A percentile compares a stretch with the other conserved stretches of the same genome.
These are phyloP conservation scores for Carallia pectinifolia DNA, from an alignment of 345 rosid species.

Conservation along the genomic window DNA sequence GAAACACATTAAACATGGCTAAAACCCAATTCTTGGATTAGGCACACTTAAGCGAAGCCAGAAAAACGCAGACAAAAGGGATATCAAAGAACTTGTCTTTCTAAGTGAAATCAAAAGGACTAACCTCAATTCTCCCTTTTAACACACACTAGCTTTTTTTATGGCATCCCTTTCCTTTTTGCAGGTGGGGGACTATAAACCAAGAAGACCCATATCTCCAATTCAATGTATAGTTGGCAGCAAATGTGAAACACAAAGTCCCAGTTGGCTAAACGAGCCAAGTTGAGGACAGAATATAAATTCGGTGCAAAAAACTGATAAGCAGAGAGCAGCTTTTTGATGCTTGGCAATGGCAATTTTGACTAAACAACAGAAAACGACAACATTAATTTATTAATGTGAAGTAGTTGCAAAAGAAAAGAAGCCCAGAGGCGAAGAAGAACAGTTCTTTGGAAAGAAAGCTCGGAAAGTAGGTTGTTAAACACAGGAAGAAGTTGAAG, in stretches of 20 bases:
- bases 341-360: slow-evolving; percentile 7
- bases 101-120: slow-evolving; percentile 7
- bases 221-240: slow-evolving; percentile 2
- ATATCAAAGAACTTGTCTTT: slow-evolving; percentile 4
- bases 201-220: slow-evolving; percentile 10
- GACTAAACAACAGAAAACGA: slow-evolving; percentile 18
- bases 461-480: background rate
- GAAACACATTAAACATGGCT: no score
- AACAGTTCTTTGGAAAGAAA: background rate
- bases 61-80: background rate
- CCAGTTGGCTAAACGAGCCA: slow-evolving; percentile 9
- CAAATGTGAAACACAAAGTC: slow-evolving; percentile 10
- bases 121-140: slow-evolving; percentile 18
- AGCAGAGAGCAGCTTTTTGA: slow-evolving; percentile 1
- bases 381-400: background rate
- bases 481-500: background rate
- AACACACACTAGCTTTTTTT: no score
- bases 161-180: no score
- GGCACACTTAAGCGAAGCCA: background rate
- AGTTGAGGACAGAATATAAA: slow-evolving; percentile 7
- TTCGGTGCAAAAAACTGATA: background rate
- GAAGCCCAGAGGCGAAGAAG: background rate
- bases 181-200: background rate
- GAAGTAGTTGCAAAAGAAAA: background rate
- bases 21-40: background rate